These are phyloP conservation scores for Oryza glaberrima DNA, from an alignment of 176 grass and related monocot species.

Conservation along the genomic window DNA sequence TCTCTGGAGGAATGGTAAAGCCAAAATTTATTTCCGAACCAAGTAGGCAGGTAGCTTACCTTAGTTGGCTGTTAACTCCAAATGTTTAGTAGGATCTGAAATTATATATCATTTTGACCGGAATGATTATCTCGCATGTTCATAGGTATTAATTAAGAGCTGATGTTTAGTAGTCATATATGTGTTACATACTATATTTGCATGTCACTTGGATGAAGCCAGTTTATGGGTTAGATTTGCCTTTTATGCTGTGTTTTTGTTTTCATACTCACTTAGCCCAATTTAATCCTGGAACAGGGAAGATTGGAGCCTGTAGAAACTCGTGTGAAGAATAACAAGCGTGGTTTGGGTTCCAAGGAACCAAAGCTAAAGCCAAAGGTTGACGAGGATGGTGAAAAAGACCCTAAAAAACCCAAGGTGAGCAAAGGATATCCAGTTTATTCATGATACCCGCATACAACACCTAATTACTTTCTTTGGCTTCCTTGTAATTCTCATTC, in stretches of 20 bases:
- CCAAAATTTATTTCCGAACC: neutral
- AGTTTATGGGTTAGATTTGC: neutral
- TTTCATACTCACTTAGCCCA: neutral
- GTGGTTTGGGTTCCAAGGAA: conserved; percentile 78
- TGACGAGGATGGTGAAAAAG: conserved; percentile 39
- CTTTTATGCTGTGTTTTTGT: neutral
- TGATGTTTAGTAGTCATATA: neutral
- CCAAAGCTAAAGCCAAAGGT: conserved; percentile 48
- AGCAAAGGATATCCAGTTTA: neutral
- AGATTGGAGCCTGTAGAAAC: conserved; percentile 80
- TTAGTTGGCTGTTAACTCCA: neutral
- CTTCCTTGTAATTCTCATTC: neutral
- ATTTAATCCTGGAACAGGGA: conserved; percentile 50
- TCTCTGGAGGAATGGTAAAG: neutral
- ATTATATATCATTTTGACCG: neutral
- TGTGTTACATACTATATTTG: neutral
- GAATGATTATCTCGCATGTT: neutral
- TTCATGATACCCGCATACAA: neutral
- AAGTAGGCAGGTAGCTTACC: neutral
- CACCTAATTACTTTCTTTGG: neutral
- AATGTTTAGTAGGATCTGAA: neutral
- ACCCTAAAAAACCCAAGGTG: conserved; percentile 55
- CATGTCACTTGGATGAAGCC: neutral
- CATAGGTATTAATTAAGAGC: neutral
- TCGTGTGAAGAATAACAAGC: conserved; percentile 85